Evolutionary conservation across 108 stramenopile genomes (phyloP).

Genomic region (Skeletonema grethae): DNA sequence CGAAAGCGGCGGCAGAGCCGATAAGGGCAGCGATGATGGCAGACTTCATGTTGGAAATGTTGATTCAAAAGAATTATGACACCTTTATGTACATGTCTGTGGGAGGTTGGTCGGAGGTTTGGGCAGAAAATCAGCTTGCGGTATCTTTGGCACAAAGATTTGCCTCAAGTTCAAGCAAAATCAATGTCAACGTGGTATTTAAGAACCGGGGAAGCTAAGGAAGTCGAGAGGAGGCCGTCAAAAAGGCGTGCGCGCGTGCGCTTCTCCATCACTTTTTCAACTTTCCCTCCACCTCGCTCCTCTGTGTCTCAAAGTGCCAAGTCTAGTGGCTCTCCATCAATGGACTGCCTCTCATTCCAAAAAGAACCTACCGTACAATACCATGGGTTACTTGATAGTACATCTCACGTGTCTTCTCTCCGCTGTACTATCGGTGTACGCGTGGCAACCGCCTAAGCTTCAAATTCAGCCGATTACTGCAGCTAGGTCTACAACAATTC

Average conservation of each 20-base stretch:
- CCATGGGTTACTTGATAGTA: background rate
- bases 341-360: background rate
- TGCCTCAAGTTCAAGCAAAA: background rate
- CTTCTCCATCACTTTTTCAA: no score
- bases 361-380: background rate
- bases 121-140: background rate
- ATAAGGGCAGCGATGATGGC: slow-evolving; percentile 20
- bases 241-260: no score
- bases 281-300: background rate
- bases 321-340: no score
- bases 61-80: background rate
- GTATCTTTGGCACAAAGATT: background rate
- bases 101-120: background rate
- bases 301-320: no score
- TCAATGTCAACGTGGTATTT: background rate
- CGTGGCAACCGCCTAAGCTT: background rate
- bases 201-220: background rate
- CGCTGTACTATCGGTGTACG: background rate
- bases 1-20: slow-evolving; percentile 43
- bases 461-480: background rate
- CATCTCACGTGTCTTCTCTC: background rate
- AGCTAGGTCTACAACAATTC: background rate
- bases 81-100: background rate
- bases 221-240: no score
- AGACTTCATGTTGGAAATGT: slow-evolving; percentile 16